A percentile compares a stretch with the other conserved stretches of the same genome.
Evolutionary conservation across 1,284 basidiomycete species (phyloP).

Genomic region (Crucibulum cyathiforme): DNA sequence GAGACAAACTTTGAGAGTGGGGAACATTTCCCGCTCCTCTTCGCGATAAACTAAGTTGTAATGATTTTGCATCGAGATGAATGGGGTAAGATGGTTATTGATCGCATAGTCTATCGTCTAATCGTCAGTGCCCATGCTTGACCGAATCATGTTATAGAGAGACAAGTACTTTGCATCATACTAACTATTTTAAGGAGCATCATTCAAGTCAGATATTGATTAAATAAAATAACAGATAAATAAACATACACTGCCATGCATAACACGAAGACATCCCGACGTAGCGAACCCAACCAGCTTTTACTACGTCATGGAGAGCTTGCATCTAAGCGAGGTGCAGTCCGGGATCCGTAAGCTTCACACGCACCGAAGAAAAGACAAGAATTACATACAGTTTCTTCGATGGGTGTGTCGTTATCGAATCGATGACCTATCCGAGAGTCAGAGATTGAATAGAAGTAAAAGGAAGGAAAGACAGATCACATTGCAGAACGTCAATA

Average conservation of each 20-base stretch:
- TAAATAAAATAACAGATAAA: not conserved
- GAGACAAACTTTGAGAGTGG: no score
- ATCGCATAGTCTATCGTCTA: conserved; percentile 48
- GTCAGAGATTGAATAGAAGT: not conserved
- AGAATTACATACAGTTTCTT: conserved; percentile 48
- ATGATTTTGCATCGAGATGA: conserved; percentile 77
- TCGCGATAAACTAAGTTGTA: conserved; percentile 65
- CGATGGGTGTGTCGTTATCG: conserved; percentile 65
- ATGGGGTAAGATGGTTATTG: conserved; percentile 64
- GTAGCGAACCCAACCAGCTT: conserved; percentile 69
- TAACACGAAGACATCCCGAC: conserved; percentile 57
- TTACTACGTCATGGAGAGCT: conserved; percentile 70
- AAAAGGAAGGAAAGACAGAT: conserved; percentile 4
- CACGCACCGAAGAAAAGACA: not conserved
- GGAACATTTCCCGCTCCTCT: no score
- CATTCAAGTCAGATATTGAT: no score
- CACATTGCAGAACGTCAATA: conserved; percentile 71
- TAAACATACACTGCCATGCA: conserved; percentile 51
- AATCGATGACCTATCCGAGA: conserved; percentile 54
- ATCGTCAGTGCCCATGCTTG: not conserved
- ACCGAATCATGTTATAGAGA: not conserved
- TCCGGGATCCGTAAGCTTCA: not conserved
- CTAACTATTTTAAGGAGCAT: conserved; percentile 37
- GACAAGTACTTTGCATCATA: conserved; percentile 52
- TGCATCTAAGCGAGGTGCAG: conserved; percentile 52